Conservation (phyloP, 352 stramenopile genomes). For the Globisporangium nunn region DNA sequence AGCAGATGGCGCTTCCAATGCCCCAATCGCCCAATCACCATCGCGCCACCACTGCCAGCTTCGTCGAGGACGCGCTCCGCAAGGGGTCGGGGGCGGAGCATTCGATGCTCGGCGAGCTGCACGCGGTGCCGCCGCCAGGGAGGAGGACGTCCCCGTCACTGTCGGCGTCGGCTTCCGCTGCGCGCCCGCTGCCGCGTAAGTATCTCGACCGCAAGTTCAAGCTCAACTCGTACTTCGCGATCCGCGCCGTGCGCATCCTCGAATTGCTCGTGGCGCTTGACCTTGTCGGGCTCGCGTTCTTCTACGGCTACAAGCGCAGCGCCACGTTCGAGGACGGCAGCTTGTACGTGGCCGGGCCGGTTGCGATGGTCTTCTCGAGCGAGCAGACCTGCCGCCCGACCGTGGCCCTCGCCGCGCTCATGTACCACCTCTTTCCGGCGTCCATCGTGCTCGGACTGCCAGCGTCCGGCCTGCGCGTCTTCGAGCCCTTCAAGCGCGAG, state of each 20-base stretch:
- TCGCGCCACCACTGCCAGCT: constrained; percentile 9
- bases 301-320: constrained; percentile 41
- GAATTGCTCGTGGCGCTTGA: constrained; percentile 58
- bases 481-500: constrained; percentile 37
- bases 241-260: constrained; percentile 45
- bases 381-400: constrained; percentile 39
- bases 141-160: constrained; percentile 2
- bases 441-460: constrained; percentile 60
- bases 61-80: constrained; percentile 11
- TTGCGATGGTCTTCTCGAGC: constrained; percentile 33
- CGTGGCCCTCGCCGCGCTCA: constrained; percentile 44
- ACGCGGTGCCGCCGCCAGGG: neutral
- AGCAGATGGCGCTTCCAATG: neutral
- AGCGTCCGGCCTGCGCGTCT: constrained; percentile 49
- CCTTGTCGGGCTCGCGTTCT: constrained; percentile 44
- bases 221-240: constrained; percentile 79
- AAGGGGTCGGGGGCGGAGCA: neutral
- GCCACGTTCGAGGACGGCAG: constrained; percentile 21
- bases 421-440: constrained; percentile 62
- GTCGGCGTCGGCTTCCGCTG: neutral
- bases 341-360: constrained; percentile 37
- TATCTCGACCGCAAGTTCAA: constrained; percentile 60
- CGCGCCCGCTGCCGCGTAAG: constrained; percentile 19
- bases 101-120: neutral
- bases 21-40: neutral